A percentile compares a stretch with the other conserved stretches of the same genome.
phyloP scores from a whole-genome alignment of 345 rosid genomes.

The Gossypium turneri region DNA sequence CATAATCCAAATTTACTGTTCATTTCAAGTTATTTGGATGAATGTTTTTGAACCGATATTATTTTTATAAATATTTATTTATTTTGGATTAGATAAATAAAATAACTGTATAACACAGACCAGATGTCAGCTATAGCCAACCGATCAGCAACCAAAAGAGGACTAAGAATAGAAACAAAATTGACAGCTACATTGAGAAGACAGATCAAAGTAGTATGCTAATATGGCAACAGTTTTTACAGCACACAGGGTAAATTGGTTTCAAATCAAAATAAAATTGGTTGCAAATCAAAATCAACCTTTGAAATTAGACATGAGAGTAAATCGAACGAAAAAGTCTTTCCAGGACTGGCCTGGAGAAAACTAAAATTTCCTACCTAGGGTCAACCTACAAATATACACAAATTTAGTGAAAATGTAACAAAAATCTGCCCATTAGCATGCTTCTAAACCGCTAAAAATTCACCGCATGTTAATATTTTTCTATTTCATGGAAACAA shows the following conservation, averaged over 20 bases:
- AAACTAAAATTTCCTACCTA: background rate
- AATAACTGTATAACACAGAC: too few species aligned
- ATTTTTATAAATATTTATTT: too few species aligned
- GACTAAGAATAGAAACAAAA: too few species aligned
- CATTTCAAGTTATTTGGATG: too few species aligned
- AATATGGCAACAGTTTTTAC: slow-evolving; percentile 21
- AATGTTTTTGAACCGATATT: too few species aligned
- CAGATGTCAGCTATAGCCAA: too few species aligned
- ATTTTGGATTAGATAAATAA: too few species aligned
- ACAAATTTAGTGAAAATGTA: background rate
- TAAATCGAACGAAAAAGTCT: slow-evolving; percentile 2
- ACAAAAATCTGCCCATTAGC: background rate
- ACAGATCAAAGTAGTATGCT: slow-evolving; percentile 30
- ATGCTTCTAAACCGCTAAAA: background rate
- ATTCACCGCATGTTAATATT: background rate
- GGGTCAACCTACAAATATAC: background rate
- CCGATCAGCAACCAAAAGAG: too few species aligned
- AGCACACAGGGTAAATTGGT: slow-evolving; percentile 6
- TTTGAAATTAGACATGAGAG: slow-evolving; percentile 2
- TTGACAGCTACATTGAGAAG: too few species aligned
- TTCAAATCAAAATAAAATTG: background rate
- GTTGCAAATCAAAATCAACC: background rate
- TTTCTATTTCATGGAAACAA: background rate
- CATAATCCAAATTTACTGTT: too few species aligned
- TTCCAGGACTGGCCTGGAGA: background rate